Percentiles rank a stretch among this genome's conserved stretches.
These are phyloP conservation scores for Sarocladium strictum DNA, from an alignment of 2,329 filamentous ascomycete species.

Conservation along the genomic window DNA sequence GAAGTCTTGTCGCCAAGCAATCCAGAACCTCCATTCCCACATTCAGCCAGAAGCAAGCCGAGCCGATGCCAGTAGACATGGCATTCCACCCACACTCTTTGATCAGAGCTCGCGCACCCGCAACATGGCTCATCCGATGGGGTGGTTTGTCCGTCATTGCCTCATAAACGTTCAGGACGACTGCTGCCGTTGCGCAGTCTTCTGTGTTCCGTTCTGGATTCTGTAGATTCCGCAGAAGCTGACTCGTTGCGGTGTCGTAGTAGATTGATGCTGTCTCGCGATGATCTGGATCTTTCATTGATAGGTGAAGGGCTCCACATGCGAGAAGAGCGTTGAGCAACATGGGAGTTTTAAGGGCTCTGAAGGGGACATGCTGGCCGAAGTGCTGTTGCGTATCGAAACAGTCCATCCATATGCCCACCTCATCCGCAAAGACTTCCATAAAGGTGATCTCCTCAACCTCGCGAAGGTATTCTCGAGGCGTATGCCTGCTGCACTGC, in stretches of 20 bases:
- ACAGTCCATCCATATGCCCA: constrained; percentile 91
- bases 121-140: constrained; percentile 84
- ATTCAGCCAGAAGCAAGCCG: constrained; percentile 92
- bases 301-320: constrained; percentile 78
- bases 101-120: constrained; percentile 77
- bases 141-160: constrained; percentile 78
- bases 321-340: constrained; percentile 83
- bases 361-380: constrained; percentile 74
- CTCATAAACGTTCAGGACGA: constrained; percentile 88
- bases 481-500: not conserved
- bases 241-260: constrained; percentile 78
- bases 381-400: constrained; percentile 85
- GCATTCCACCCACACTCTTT: constrained; percentile 89
- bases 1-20: constrained; percentile 83
- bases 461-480: constrained; percentile 59
- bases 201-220: constrained; percentile 79
- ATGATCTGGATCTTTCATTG: constrained; percentile 63
- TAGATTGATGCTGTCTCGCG: constrained; percentile 76
- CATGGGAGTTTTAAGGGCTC: constrained; percentile 78
- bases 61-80: constrained; percentile 68
- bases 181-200: constrained; percentile 80
- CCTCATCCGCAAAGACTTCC: constrained; percentile 87
- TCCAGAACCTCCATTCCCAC: constrained; percentile 85
- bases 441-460: constrained; percentile 81
- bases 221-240: constrained; percentile 69